phyloP scores from a whole-genome alignment of 2,329 filamentous ascomycete genomes.

The Aspergillus alliaceus region DNA sequence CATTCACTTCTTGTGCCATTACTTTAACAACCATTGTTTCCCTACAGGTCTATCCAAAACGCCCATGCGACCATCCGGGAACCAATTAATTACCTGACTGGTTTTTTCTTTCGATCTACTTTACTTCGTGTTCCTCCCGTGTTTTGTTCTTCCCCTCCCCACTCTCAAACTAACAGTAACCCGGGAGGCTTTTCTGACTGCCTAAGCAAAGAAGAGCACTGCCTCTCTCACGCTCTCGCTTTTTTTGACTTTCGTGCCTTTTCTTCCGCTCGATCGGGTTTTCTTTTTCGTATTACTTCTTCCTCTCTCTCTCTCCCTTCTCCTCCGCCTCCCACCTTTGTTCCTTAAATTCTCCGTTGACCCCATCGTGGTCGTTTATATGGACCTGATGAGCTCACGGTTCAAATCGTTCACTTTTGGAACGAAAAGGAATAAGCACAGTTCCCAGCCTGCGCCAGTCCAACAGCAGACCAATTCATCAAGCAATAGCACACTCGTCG shows the following conservation, averaged over 20 bases:
- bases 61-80: background rate
- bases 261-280: background rate
- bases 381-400: slow-evolving; percentile 54
- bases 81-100: background rate
- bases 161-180: background rate
- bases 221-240: background rate
- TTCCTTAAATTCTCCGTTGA: slow-evolving; percentile 8
- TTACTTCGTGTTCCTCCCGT: background rate
- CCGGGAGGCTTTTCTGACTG: background rate
- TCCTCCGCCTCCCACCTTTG: slow-evolving; percentile 11
- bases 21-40: background rate
- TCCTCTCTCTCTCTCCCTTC: slow-evolving; percentile 11
- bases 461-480: slow-evolving; percentile 28
- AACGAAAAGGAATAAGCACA: slow-evolving; percentile 53
- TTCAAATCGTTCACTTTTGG: slow-evolving; percentile 52
- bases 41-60: background rate
- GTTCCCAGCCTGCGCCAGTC: slow-evolving; percentile 34
- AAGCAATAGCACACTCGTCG: slow-evolving; percentile 30
- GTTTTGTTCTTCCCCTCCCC: background rate
- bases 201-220: background rate
- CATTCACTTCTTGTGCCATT: background rate
- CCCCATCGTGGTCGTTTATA: slow-evolving; percentile 28
- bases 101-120: background rate
- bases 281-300: background rate
- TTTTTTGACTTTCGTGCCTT: slow-evolving; percentile 1